A percentile compares a stretch with the other conserved stretches of the same genome.
These are phyloP conservation scores for Drechslera avenae DNA, from an alignment of 2,329 filamentous ascomycete genomes.

Conservation along the genomic window DNA sequence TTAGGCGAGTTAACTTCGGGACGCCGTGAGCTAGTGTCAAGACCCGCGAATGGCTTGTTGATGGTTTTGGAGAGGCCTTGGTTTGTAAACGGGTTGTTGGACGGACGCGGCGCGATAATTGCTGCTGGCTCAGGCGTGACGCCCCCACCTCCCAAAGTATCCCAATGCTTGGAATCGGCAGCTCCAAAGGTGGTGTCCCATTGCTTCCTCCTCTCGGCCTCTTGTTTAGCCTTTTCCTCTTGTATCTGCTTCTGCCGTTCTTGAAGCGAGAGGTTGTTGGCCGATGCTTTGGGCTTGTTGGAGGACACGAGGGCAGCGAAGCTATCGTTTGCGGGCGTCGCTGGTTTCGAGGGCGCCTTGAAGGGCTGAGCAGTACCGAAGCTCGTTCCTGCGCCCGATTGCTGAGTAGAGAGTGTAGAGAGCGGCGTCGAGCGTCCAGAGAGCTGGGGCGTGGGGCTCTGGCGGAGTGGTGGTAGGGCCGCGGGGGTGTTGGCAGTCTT, in stretches of 20 bases:
- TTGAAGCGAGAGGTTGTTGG: conserved; percentile 71
- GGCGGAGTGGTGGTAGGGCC: conserved; percentile 44
- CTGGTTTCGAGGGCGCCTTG: conserved; percentile 59
- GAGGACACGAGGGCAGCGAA: conserved; percentile 78
- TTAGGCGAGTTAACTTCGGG: conserved; percentile 41
- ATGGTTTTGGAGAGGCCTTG: conserved; percentile 43
- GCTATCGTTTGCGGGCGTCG: conserved; percentile 65
- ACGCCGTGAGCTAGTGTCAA: conserved; percentile 39
- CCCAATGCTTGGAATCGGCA: conserved; percentile 72
- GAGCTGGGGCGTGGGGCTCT: conserved; percentile 47
- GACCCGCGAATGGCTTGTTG: conserved; percentile 47
- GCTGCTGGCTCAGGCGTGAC: conserved; percentile 52
- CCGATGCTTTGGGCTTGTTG: conserved; percentile 60
- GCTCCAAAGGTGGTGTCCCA: conserved; percentile 78
- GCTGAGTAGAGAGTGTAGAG: conserved; percentile 46
- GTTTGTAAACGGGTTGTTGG: conserved; percentile 29
- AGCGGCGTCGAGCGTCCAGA: conserved; percentile 49
- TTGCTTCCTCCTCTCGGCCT: conserved; percentile 72
- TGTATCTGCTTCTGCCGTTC: conserved; percentile 72
- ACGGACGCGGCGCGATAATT: conserved; percentile 30
- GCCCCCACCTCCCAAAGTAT: conserved; percentile 66
- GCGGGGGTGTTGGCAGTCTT: conserved; percentile 35
- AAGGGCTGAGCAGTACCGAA: conserved; percentile 46
- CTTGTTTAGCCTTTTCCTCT: conserved; percentile 78
- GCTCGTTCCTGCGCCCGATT: conserved; percentile 45